Evolutionary conservation across 2,329 filamentous ascomycete species (phyloP), one percentile per base, ranked within the genome.

Genomic region (Colletotrichum caudatum): DNA sequence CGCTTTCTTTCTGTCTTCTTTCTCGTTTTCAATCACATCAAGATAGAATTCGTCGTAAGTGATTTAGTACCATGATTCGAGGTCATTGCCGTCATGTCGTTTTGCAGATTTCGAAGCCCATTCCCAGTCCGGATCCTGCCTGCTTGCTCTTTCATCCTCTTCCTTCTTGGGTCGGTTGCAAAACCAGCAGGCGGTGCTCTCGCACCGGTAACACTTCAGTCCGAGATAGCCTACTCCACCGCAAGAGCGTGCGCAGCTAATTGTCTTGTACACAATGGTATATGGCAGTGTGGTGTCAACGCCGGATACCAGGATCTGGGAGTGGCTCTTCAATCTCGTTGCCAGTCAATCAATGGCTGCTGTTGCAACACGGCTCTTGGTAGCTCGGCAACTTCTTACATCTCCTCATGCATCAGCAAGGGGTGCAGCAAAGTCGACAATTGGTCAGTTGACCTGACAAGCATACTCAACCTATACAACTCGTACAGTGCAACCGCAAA

Each of bases 401-500:
- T 78, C 50, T 74, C 67, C 5, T 64, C 60, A 9, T 78, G 76
- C 68, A 73, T 78, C 53, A 74, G 75, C 60, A 65, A 59, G 11
- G 67, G 74, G 51, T 78, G 77, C 71, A 72, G 60, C 26, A 57
- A 67, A 26, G 71, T 74, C 29, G 76, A 74, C 44, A 65, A 69
- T 54, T 75, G 75, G 74, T 73, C 68, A 18, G 35, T 66, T 0
- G 74, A 78, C 39, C 68, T 77, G 20, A 70, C 71, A 8, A 74
- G 68, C 41, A 76, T 77, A 72, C 53, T 76, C 29, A 65, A 64
- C 1, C n/a, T 76, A 5, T 77, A 77, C 58, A 72, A 75, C 39
- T 69, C 64, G 2, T 77, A 77, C 67, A 77, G 76, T 59, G 70
- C 71, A 18, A 76, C 76, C 12, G 77, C 76, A 3, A 77, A 77